Evolutionary conservation across 2,329 filamentous ascomycete species (phyloP), one percentile per base, ranked within the genome.

Genomic region (Lecanicillium sp.): DNA sequence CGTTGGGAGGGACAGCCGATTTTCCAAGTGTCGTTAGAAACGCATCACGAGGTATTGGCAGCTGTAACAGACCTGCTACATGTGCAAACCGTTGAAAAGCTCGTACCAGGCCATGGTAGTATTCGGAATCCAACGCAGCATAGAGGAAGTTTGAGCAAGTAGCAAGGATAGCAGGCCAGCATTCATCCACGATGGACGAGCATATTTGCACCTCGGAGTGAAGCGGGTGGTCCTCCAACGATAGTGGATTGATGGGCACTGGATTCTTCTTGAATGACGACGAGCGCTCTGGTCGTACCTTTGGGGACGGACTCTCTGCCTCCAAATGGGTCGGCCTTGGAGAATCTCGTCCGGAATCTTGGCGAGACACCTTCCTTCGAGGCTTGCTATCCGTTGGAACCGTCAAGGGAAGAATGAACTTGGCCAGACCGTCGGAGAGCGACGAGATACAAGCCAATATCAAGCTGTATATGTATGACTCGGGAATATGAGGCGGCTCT

Each of bases 91-190:
- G 88, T 53, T 98, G 92, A 49, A 97, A 94, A 0, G 90, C 86
- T 48, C 92, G 78, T 17, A 98, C 90, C 2, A 98, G 68, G 9
- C 83, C 79, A 49, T 96, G 89, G 52, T 97, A 98, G 50, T 92
- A 96, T 38, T 96, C 88, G 1, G 87, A 84, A 56, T 98, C 92
- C 4, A 98, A 68, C 0, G 90, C 81, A 20, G 92, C 87, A 55
- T 94, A 94, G 14, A 98, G 66, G 55, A 97, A 98, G 0, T 90
- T 96, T 0, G 92, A 98, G 51, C 88, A 96, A 2, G 88, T 92
- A 1, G 92, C 90, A 35, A 98, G 74, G 29, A 97, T 81, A 11
- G 92, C 92, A 33, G 92, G 92, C 92, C 92, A 98, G 58, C 90
- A 97, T 48, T 86, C 76, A 4, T 94, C 87, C 17, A 98, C 84